Conservation (phyloP, 495 filamentous ascomycete species). For the Aspergillus bridgeri region DNA sequence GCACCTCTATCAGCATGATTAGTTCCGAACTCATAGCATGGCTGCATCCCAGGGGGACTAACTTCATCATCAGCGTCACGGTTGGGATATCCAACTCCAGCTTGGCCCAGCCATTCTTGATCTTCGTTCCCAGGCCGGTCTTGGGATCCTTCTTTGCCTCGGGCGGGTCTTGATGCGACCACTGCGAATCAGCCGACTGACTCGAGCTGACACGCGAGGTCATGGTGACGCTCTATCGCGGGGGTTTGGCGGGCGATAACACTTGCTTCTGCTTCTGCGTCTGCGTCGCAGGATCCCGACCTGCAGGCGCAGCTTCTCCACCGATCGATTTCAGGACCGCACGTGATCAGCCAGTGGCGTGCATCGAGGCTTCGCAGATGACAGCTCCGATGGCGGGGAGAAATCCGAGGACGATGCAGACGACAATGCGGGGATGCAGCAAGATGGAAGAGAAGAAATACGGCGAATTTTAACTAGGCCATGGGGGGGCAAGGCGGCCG, state of each 20-base stretch:
- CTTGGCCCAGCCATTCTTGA: constrained; percentile 43
- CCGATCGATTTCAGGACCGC: background rate
- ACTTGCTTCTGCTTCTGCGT: too few relatives aligned
- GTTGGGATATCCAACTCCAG: constrained; percentile 54
- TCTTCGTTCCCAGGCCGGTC: constrained; percentile 9
- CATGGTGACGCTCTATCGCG: constrained; percentile 13
- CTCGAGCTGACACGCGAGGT: constrained; percentile 15
- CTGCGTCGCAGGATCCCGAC: background rate
- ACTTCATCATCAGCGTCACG: constrained; percentile 33
- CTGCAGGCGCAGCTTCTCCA: background rate
- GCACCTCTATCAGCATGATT: constrained; percentile 30
- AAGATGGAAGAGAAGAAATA: too few relatives aligned
- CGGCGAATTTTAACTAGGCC: too few relatives aligned
- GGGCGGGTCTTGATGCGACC: constrained; percentile 11
- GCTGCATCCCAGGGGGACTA: constrained; percentile 14
- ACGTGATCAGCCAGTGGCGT: background rate
- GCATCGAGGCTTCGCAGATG: background rate
- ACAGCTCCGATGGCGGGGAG: background rate
- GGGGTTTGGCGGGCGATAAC: background rate
- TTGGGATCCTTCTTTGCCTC: constrained; percentile 16
- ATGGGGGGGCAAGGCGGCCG: too few relatives aligned
- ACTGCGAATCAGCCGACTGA: constrained; percentile 12
- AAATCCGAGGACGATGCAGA: background rate
- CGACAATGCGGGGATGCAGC: background rate
- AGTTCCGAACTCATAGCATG: constrained; percentile 3